Conservation (phyloP, 345 rosid species). For the Ceriops decandra region DNA sequence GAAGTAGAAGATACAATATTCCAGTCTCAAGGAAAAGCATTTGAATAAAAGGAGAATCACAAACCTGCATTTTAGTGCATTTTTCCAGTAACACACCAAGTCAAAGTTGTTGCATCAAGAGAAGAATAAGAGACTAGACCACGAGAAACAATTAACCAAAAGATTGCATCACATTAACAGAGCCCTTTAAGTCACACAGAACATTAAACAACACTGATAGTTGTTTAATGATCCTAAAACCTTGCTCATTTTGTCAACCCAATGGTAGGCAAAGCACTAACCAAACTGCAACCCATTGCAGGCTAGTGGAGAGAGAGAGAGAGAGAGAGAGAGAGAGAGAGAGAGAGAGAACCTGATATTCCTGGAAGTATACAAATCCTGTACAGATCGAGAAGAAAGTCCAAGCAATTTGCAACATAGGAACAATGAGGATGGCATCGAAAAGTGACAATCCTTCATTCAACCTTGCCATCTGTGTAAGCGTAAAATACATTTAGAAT, state of each 20-base stretch:
- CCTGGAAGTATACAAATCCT: constrained; percentile 96
- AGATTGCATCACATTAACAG: too few relatives aligned
- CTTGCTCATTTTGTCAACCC: too few relatives aligned
- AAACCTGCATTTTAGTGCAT: not conserved
- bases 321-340: constrained; percentile 19
- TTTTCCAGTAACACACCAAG: not conserved
- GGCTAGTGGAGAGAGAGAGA: constrained; percentile 4
- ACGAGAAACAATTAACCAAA: too few relatives aligned
- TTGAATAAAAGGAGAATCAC: not conserved
- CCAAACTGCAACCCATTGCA: too few relatives aligned
- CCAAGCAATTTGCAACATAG: constrained; percentile 99
- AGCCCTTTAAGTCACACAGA: too few relatives aligned
- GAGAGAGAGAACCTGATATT: constrained; percentile 67
- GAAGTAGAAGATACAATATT: not conserved
- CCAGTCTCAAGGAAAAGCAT: not conserved
- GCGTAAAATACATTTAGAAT: constrained; percentile 4
- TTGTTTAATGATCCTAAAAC: too few relatives aligned
- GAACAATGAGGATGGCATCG: constrained; percentile 97
- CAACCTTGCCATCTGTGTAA: constrained; percentile 84
- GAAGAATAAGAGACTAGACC: too few relatives aligned
- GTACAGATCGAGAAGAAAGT: constrained; percentile 98
- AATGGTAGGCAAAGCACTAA: too few relatives aligned
- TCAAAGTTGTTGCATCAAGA: not conserved
- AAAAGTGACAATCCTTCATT: constrained; percentile 87
- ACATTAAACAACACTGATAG: too few relatives aligned